Evolutionary conservation across 371 early-diverging fungal genomes (phyloP), one percentile per base, ranked within the genome.

Genomic region (Rhizopus arrhizus): DNA sequence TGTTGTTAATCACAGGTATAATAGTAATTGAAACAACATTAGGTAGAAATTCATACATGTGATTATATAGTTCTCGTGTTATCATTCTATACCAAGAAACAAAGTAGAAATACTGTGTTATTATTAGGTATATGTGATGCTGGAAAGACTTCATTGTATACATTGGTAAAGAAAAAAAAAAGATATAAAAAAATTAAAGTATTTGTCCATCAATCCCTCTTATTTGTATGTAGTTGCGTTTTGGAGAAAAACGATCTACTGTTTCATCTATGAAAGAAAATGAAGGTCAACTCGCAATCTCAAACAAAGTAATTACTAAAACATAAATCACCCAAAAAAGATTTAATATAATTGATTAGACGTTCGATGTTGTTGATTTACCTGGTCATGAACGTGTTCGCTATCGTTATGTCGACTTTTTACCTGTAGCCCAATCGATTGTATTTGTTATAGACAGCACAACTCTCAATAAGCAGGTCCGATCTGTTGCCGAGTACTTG

Each of bases 311-410:
- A 64, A 58, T 28, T 5, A 45, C 16, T 11, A 16, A 12, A 13
- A 32, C 2, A 56, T 29, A n/a, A 48, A 15, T 28, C 16, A 42
- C 9, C 11, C 11, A 41, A 34, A 22, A 34, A 22, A 42, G 13
- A 48, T 0, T 11, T 35, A 41, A 16, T 15, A 13, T 2, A 22
- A 34, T 31, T 15, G 10, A 9, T 53, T 32, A 81, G 61, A 70
- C 80, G 8, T 64, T 80, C 34, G 85, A 85, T 40, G 61, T 93
- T n/a, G 87, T 95, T 3, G 95, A 95, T 73, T 70, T 95, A 15
- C 95, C 95, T 9, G 95, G 95, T 9, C 94, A 94, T 67, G 90
- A 90, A 62, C 91, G 89, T 59, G 83, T 92, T 11, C 85, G 91
- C 4, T 89, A 85, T 68, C 84, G 88, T 61, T 87, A 84, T 52